These are phyloP conservation scores for Cladochytrium replicatum DNA, from an alignment of 192 early-diverging fungal genomes.

Conservation along the genomic window DNA sequence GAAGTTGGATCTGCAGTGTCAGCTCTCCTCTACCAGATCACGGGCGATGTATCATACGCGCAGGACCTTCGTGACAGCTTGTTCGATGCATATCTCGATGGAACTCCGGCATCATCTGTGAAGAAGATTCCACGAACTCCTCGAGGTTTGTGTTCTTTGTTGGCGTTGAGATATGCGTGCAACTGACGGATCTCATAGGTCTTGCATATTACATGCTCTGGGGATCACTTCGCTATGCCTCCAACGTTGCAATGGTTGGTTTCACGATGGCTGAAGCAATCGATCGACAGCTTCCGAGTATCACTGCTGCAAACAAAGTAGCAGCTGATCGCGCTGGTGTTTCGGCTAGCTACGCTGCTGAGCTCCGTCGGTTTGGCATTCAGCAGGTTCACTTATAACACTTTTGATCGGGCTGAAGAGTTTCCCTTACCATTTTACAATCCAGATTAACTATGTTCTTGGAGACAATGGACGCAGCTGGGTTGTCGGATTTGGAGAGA, in stretches of 20 bases:
- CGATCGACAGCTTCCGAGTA: neutral
- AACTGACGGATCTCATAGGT: too few relatives aligned
- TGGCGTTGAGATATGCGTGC: too few relatives aligned
- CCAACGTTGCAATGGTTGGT: conserved; percentile 34
- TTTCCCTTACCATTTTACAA: too few relatives aligned
- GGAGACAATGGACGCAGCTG: conserved; percentile 41
- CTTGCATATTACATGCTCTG: conserved; percentile 33
- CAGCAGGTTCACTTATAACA: too few relatives aligned
- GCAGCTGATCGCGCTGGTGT: conserved; percentile 11
- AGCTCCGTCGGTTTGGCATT: too few relatives aligned
- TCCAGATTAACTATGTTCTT: conserved; percentile 44
- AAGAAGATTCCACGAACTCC: conserved; percentile 33
- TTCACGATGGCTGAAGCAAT: conserved; percentile 24
- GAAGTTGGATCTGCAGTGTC: conserved; percentile 13
- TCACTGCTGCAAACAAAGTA: conserved; percentile 5
- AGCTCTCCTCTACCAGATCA: conserved; percentile 29
- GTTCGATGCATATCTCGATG: conserved; percentile 7
- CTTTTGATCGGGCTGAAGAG: too few relatives aligned
- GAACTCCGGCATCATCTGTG: conserved; percentile 7
- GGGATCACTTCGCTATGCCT: conserved; percentile 41
- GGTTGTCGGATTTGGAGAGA: conserved; percentile 42
- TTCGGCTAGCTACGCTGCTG: conserved; percentile 4
- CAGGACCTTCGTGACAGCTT: conserved; percentile 8
- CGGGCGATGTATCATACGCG: conserved; percentile 24
- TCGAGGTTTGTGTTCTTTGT: conserved; percentile 12